A percentile compares a stretch with the other conserved stretches of the same genome.
Evolutionary conservation across 164 flowering plant genomes (phyloP).

Genomic region (Vitis amurensis): DNA sequence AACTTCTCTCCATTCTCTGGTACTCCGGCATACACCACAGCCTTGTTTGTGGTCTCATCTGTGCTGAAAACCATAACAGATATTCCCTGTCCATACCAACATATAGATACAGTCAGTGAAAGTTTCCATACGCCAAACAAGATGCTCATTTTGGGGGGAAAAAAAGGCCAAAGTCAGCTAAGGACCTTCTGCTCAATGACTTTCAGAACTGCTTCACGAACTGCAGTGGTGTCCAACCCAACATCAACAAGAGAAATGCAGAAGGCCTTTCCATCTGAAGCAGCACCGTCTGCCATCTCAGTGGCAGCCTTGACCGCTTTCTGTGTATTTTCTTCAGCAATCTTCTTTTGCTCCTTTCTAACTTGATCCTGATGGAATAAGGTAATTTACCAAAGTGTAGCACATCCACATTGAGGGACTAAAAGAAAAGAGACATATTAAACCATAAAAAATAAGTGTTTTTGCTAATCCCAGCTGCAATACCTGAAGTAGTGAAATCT

Average conservation of each 20-base stretch:
- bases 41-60: conserved; percentile 79
- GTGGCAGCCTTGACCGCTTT: conserved; percentile 64
- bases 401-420: not conserved
- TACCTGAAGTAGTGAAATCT: conserved; percentile 75
- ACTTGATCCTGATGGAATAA: conserved; percentile 52
- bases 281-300: conserved; percentile 65
- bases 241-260: conserved; percentile 72
- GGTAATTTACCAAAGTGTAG: not conserved
- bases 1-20: conserved; percentile 51
- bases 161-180: conserved; percentile 3
- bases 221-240: conserved; percentile 79
- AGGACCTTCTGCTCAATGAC: conserved; percentile 65
- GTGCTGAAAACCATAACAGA: conserved; percentile 79
- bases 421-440: no score
- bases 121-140: no score
- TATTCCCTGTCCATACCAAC: conserved; percentile 56
- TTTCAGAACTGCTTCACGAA: conserved; percentile 86
- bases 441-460: no score
- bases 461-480: not conserved
- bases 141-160: no score
- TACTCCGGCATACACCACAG: conserved; percentile 85
- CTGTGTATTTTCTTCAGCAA: conserved; percentile 70
- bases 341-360: conserved; percentile 76
- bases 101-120: not conserved
- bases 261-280: conserved; percentile 68